Evolutionary conservation across 257 asterid species (phyloP), one percentile per base, ranked within the genome.

Genomic region (Gentiana dahurica): DNA sequence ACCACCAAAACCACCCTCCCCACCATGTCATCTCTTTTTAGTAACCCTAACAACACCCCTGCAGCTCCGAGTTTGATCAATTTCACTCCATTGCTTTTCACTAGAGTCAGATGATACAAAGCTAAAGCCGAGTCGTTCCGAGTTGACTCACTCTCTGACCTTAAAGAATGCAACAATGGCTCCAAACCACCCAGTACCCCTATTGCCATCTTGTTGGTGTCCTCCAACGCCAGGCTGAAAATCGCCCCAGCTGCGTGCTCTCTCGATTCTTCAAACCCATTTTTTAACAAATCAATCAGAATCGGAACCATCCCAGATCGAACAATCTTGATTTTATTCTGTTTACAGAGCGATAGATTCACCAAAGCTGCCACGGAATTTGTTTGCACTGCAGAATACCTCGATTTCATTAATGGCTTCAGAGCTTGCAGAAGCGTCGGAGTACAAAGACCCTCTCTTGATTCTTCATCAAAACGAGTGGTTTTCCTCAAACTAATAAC

Each of bases 211-310:
- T 81, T 85, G 67, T 87, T 91, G 51, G 70, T 88, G 35, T 85
- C 94, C 62, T 81, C 94, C 2, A 85, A 64, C 0, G 94, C 83
- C 36, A 91, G 73, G 52, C 98, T 91, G 68, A 91, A 91, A 52
- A 91, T 73, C 15, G 87, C 96, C 24, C 98, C 96, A 4, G 96
- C 86, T 8, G 96, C 98, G 67, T 91, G 96, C 65, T 87, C 98
- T 7, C 80, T 69, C 1, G 96, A 76, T 71, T 87, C 98, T 8
- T 71, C 89, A 32, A 64, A 85, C 1, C 96, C 98, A 49, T 80
- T 79, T 55, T 74, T 91, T 34, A 91, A 52, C 45, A 81, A 58
- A 34, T 87, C 96, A 24, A 87, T 80, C 64, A 92, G 34, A 57
- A 65, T 36, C 1, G 94, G 97, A 32, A 86, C 80, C 4, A 80